Evolutionary conservation across 192 early-diverging fungal species (phyloP).

Genomic region (Gryganskiella cystojenkinii): DNA sequence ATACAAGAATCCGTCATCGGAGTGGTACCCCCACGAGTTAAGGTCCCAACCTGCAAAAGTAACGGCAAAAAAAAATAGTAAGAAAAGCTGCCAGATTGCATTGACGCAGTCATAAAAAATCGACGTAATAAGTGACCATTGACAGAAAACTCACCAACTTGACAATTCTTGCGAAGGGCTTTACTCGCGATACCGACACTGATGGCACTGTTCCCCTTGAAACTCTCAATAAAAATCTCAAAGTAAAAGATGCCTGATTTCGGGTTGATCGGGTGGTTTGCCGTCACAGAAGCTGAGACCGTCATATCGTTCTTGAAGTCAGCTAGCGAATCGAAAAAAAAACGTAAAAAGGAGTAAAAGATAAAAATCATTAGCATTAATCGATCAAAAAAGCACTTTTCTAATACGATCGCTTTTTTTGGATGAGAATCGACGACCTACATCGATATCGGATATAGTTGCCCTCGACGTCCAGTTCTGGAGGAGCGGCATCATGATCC

Average conservation of each 20-base stretch:
- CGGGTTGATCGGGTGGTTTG: constrained; percentile 49
- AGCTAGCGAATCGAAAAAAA: constrained; percentile 17
- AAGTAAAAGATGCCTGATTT: constrained; percentile 40
- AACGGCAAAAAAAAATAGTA: background rate
- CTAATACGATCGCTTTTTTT: no score
- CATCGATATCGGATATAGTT: constrained; percentile 44
- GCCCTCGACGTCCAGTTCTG: constrained; percentile 49
- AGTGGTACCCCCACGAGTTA: constrained; percentile 49
- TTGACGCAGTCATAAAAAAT: background rate
- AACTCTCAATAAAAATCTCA: constrained; percentile 39
- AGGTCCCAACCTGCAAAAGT: constrained; percentile 36
- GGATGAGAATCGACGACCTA: background rate
- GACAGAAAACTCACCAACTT: constrained; percentile 38
- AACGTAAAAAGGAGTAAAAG: background rate
- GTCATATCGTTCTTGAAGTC: constrained; percentile 53
- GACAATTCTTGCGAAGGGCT: constrained; percentile 42
- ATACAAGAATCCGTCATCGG: constrained; percentile 44
- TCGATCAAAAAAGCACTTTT: no score
- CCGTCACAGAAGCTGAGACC: constrained; percentile 48
- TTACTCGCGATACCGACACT: constrained; percentile 51
- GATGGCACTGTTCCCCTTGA: constrained; percentile 45
- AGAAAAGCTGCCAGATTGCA: background rate
- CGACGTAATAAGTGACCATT: background rate
- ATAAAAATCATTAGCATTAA: background rate
- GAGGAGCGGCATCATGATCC: constrained; percentile 47